Percentiles rank a stretch among this genome's conserved stretches.
phyloP scores from a whole-genome alignment of 192 early-diverging fungal species.

The Coemansia sp. region DNA sequence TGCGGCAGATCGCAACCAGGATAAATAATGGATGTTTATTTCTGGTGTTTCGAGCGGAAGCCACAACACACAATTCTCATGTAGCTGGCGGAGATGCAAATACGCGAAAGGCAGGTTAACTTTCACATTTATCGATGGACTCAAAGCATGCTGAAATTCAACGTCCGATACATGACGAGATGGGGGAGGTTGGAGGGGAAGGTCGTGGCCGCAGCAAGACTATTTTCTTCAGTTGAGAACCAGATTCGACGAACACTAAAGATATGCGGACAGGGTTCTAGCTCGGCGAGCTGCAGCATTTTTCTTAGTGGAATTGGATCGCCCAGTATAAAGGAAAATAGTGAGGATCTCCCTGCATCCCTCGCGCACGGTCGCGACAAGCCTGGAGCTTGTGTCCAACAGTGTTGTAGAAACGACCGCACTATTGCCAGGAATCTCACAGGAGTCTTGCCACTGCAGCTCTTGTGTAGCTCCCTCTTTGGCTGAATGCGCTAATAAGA shows the following conservation, averaged over 20 bases:
- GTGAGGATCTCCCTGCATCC: constrained; percentile 1
- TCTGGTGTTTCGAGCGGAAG: not conserved
- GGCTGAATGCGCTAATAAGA: not conserved
- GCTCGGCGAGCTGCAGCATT: not conserved
- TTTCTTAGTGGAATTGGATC: not conserved
- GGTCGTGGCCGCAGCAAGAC: constrained; percentile 6
- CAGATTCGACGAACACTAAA: not conserved
- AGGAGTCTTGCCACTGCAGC: not conserved
- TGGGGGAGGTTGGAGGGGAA: constrained; percentile 1
- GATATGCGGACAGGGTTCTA: not conserved
- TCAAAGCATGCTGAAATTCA: not conserved
- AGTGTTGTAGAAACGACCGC: not conserved
- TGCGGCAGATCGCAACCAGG: not conserved
- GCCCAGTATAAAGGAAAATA: not conserved
- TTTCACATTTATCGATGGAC: not conserved
- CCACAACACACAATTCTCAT: not conserved
- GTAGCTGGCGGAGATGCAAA: not conserved
- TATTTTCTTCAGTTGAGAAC: not conserved
- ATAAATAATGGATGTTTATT: not conserved
- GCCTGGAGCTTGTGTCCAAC: not conserved
- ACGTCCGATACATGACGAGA: not conserved
- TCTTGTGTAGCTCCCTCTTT: not conserved
- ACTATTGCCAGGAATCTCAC: constrained; percentile 1
- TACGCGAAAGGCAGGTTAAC: not conserved
- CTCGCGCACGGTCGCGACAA: not conserved